These are phyloP conservation scores for Lentinula detonsa DNA, from an alignment of 768 basidiomycete species.

Conservation along the genomic window DNA sequence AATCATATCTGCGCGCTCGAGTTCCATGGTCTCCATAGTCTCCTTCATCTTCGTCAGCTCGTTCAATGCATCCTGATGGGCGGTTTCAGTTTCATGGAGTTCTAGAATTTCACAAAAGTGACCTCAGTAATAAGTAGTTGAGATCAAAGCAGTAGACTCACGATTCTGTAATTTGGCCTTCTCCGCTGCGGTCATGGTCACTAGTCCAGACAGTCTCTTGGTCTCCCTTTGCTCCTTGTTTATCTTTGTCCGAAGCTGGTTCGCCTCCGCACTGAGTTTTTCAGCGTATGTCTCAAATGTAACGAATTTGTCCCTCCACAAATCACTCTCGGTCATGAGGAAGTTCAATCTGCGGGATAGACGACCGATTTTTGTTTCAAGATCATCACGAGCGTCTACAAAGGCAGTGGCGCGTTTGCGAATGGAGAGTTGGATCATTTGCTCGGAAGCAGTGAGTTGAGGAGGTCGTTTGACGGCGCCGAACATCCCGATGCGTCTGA, in stretches of 20 bases:
- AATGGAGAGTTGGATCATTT: slow-evolving; percentile 81
- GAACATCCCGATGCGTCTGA: slow-evolving; percentile 79
- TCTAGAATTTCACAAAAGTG: slow-evolving; percentile 34
- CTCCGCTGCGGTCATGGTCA: slow-evolving; percentile 72
- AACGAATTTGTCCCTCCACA: slow-evolving; percentile 93
- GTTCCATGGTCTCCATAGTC: slow-evolving; percentile 83
- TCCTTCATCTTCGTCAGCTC: slow-evolving; percentile 82
- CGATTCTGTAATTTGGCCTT: slow-evolving; percentile 74
- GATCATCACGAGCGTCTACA: slow-evolving; percentile 88
- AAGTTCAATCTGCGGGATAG: slow-evolving; percentile 83
- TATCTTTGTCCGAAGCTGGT: slow-evolving; percentile 79
- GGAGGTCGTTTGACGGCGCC: slow-evolving; percentile 67
- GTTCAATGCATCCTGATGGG: slow-evolving; percentile 72
- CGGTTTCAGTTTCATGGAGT: slow-evolving; percentile 73
- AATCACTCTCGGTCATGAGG: slow-evolving; percentile 84
- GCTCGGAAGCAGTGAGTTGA: slow-evolving; percentile 73
- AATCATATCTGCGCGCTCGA: slow-evolving; percentile 83
- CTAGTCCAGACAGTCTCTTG: slow-evolving; percentile 73
- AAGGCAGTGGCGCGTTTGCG: slow-evolving; percentile 92
- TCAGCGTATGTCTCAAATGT: slow-evolving; percentile 94
- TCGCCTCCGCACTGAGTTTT: slow-evolving; percentile 81
- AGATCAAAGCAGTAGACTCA: slow-evolving; percentile 33
- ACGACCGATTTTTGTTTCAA: slow-evolving; percentile 90
- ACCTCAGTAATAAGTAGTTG: neutral
- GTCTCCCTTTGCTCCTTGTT: slow-evolving; percentile 90